Evolutionary conservation across 192 early-diverging fungal genomes (phyloP), one percentile per base, ranked within the genome.

Genomic region (Phycomyces nitens): DNA sequence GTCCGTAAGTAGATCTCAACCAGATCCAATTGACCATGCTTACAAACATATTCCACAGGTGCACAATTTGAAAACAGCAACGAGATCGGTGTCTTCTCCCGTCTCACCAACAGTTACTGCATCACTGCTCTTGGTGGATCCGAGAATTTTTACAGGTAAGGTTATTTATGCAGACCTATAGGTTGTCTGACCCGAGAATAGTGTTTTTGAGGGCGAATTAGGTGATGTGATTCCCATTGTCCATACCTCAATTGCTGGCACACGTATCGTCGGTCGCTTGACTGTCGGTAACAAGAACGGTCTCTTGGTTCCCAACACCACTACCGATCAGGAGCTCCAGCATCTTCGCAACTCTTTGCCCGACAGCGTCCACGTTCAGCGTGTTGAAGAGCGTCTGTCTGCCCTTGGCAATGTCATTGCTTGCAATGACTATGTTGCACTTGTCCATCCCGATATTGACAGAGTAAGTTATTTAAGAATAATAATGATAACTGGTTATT

Each of bases 1-100:
- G 53, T 54, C 21, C 53, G 53, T 54, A 54, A 54, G 53, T 54
- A 54, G 53, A 54, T 26, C 12, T 11, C 4, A 24, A 54, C 21
- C 53, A 24, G 4, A 6, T 54, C 20, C 10, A 26, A 6, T 26
- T 3, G 5, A 6, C 14, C 7, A 62, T 52, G 22, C 9, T 18
- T 52, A 21, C 40, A 23, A 5, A 34, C 34, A 15, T 40, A 14
- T 11, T 21, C 40, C 23, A 39, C 70, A 83, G 85, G 94, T 76
- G 93, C 95, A 26, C 93, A 95, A 82, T 99, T 99, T 75, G 97
- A 99, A 84, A 99, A 97, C 84, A 93, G 83, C 80, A 97, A 98
- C 82, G 97, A 99, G 77, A 94, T 99, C 77, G 97, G 97, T 58
- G 97, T 98, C 53, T 99, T 99, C 62, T 86, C 95, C 73, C 86